Conservation (phyloP, 129 eudicot species). For the sunflower (Helianthus annuus) region DNA sequence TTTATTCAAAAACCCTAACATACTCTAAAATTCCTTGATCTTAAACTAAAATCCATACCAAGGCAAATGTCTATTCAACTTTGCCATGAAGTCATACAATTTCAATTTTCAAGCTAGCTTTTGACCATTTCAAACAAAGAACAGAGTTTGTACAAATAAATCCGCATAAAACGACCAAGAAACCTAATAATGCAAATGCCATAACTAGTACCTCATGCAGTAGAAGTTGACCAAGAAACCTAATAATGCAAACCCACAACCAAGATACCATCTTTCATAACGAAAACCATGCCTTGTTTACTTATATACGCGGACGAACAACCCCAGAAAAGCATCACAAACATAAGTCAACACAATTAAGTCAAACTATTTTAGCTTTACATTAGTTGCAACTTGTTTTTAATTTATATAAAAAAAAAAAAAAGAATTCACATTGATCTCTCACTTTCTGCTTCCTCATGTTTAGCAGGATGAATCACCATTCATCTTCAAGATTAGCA, state of each 20-base stretch:
- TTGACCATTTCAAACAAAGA: too few relatives aligned
- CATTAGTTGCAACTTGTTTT: conserved; percentile 22
- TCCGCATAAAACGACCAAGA: too few relatives aligned
- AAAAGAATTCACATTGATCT: neutral
- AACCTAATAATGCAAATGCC: too few relatives aligned
- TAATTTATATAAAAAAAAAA: neutral
- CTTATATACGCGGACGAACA: conserved; percentile 7
- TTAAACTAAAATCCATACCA: too few relatives aligned
- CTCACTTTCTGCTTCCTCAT: conserved; percentile 27
- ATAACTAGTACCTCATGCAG: too few relatives aligned
- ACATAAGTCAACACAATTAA: conserved; percentile 15
- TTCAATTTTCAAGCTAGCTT: too few relatives aligned
- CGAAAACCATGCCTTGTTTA: neutral
- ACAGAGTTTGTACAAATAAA: too few relatives aligned
- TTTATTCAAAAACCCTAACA: too few relatives aligned
- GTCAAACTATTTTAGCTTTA: conserved; percentile 32
- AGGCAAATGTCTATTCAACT: too few relatives aligned
- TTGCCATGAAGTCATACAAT: too few relatives aligned
- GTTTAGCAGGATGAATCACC: conserved; percentile 48
- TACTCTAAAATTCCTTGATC: too few relatives aligned
- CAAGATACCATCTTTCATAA: conserved; percentile 3
- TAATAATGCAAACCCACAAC: neutral
- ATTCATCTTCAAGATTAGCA: conserved; percentile 93
- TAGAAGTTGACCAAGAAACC: too few relatives aligned
- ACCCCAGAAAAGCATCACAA: conserved; percentile 4